Base-by-base conservation (phyloP, 352 stramenopile species). In the Phytopythium kandeliae region DNA sequence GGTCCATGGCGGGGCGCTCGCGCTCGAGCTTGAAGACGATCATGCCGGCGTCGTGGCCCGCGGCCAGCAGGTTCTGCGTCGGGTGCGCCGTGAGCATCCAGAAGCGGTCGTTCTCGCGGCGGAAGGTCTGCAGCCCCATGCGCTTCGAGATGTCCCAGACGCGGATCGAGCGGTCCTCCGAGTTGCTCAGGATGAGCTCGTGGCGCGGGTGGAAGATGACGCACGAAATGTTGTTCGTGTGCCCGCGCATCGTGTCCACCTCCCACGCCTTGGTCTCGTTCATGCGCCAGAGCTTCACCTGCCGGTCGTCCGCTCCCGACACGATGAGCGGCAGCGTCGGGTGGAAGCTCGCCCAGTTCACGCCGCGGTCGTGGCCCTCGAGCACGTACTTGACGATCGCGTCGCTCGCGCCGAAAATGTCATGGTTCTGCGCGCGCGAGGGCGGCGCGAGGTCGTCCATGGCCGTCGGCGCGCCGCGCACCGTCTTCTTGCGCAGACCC, bases 301-400 rank as follows among this genome's bases (percentile, higher is more conserved):
- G 96, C 42, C 97, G 90, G 73, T 99, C 97, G 84, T 99, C 97
- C 9, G 97, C 97, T 17, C 96, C 97, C 34, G 89, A 98, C 33
- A 99, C 95, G 56, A 99, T 97, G 13, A 99, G 78, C 36, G 97
- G 97, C 34, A 99, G 76, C 34, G 92, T 99, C 12, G 96, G 96
- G 81, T 99, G 97, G 74, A 99, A 99, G 43, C 85, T 89, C 1
- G 97, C 97, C 97, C 97, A 99, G 74, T 99, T 99, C 10, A 99
- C 97, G 54, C 97, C 97, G 46, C 97, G 88, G 70, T 99, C 97
- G 66, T 99, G 97, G 54, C 97, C 97, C 55, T 99, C 97, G 30
- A 99, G 85, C 10, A 99, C 97, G 69, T 99, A 99, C 79, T 99
- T 99, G 46, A 99, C 97, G 28, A 99, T 96, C 7, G 97, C 96